Base-by-base conservation (phyloP, 108 stramenopile genomes). In the Bacterosira constricta region DNA sequence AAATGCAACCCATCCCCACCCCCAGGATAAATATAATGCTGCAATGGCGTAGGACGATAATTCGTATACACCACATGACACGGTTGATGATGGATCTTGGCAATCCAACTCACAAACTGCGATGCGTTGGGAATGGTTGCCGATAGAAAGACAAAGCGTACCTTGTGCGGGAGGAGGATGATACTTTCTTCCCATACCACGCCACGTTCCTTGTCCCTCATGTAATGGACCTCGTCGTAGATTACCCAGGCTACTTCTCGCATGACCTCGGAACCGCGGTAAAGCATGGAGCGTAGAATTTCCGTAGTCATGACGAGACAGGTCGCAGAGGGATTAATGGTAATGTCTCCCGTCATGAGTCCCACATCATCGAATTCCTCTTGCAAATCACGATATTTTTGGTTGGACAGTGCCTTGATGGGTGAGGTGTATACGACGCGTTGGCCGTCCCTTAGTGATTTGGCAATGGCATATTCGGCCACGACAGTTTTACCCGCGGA, bases 61-160 rank as follows among this genome's bases (percentile, higher is more conserved):
- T 99, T 95, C 23, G 99, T 99, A 80, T 98, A 98, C 1, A 99
- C 96, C 25, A 99, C 99, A 81, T 99, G 99, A 84, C 96, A 97
- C 3, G 99, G 97, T 75, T 99, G 97, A 71, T 96, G 97, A 81
- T 99, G 97, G 49, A 95, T 96, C 77, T 87, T 87, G 38, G 90
- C 90, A 55, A 94, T 93, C 92, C 95, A 93, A 51, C 91, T 86
- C 3, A 90, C 96, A 73, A 98, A 98, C 77, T 99, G 91, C 27
- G 64, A 61, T 6, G 97, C 86, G 86, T 99, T 99, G 17, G 98
- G 98, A 66, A 98, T 99, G 8, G 99, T 99, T 11, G 99, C 99
- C 6, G 86, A 88, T 47, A 99, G 73, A 79, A 99, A 99, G 27
- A 99, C 98, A 73, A 98, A 98, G 21, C 97, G 88, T 8, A 97